Evolutionary conservation across 495 filamentous ascomycete genomes (phyloP).

Genomic region (Rhypophila decipiens): DNA sequence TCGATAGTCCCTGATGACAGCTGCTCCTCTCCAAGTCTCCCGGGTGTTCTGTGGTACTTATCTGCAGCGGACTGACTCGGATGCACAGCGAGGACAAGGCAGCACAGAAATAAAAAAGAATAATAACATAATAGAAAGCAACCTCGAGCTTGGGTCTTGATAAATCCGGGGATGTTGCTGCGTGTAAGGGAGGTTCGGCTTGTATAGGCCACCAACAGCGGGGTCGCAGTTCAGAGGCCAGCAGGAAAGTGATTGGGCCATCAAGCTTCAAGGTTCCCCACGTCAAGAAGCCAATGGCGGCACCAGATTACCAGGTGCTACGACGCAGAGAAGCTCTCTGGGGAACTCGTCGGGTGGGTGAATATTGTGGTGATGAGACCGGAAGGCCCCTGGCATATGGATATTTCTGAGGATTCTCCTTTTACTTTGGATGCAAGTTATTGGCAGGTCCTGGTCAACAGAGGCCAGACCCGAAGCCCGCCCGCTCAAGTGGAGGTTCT

Average conservation of each 20-base stretch:
- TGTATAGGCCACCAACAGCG: conserved; percentile 24
- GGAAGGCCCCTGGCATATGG: too few relatives aligned
- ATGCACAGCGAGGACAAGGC: not conserved
- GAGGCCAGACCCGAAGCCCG: too few relatives aligned
- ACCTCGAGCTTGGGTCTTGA: not conserved
- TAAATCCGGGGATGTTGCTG: not conserved
- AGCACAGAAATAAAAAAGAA: too few relatives aligned
- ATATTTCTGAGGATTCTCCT: too few relatives aligned
- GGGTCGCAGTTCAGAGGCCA: conserved; percentile 15
- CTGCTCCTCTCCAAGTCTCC: not conserved
- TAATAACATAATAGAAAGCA: not conserved
- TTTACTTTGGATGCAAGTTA: too few relatives aligned
- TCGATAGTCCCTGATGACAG: not conserved
- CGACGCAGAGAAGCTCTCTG: conserved; percentile 4
- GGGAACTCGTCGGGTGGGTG: too few relatives aligned
- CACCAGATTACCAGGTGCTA: conserved; percentile 15
- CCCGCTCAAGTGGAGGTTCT: too few relatives aligned
- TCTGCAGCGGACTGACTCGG: not conserved
- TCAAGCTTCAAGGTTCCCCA: conserved; percentile 27
- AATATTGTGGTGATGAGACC: too few relatives aligned
- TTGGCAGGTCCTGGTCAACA: too few relatives aligned
- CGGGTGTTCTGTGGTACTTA: conserved; percentile 11
- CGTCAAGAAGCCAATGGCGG: conserved; percentile 24
- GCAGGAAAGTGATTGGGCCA: conserved; percentile 20
- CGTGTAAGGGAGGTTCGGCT: too few relatives aligned